A percentile compares a stretch with the other conserved stretches of the same genome.
Evolutionary conservation across 2,329 filamentous ascomycete genomes (phyloP).

Genomic region (Thermoascus crustaceus): DNA sequence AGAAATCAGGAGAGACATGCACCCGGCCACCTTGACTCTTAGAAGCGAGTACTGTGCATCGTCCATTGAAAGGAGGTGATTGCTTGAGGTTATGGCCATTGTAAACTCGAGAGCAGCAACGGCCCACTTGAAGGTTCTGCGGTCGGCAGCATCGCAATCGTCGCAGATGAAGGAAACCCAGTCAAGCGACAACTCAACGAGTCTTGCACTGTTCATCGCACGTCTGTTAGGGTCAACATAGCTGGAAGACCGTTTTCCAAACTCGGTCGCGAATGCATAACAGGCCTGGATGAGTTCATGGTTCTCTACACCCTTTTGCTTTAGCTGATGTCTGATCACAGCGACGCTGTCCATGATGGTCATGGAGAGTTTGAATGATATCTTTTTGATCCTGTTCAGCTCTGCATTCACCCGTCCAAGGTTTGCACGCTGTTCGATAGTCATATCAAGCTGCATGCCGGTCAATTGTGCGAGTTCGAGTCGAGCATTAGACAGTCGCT

Average conservation of each 20-base stretch:
- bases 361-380: conserved; percentile 92
- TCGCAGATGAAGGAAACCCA: conserved; percentile 99
- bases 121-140: conserved; percentile 95
- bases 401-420: conserved; percentile 85
- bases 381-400: conserved; percentile 88
- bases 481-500: conserved; percentile 70
- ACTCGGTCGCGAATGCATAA: conserved; percentile 98
- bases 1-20: conserved; percentile 94
- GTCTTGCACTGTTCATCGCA: conserved; percentile 93
- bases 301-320: conserved; percentile 63
- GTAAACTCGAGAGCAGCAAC: conserved; percentile 92
- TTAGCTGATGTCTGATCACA: conserved; percentile 76
- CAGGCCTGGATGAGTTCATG: conserved; percentile 96
- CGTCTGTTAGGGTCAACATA: conserved; percentile 94
- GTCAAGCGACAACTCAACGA: conserved; percentile 86
- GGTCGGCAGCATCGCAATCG: conserved; percentile 86
- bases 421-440: conserved; percentile 89
- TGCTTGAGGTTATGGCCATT: conserved; percentile 92
- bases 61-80: conserved; percentile 83
- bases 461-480: conserved; percentile 68
- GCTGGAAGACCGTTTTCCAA: conserved; percentile 85
- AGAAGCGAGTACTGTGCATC: conserved; percentile 80
- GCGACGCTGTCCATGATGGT: conserved; percentile 98
- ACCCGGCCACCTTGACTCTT: conserved; percentile 83
- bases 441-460: conserved; percentile 75